These are phyloP conservation scores for Tieghemiomyces parasiticus DNA, from an alignment of 192 early-diverging fungal species.

Conservation along the genomic window DNA sequence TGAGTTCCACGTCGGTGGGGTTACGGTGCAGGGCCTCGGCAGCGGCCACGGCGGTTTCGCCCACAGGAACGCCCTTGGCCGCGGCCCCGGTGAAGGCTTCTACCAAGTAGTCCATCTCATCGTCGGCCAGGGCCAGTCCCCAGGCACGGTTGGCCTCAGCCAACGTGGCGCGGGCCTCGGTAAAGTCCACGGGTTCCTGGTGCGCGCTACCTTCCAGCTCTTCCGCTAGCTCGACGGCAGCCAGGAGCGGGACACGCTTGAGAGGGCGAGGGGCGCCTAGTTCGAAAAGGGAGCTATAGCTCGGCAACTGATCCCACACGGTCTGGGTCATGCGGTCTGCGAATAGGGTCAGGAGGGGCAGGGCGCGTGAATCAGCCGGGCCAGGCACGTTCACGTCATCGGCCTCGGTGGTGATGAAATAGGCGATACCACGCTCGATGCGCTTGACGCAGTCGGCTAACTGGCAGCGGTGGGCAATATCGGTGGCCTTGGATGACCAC, in stretches of 20 bases:
- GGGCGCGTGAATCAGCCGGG: constrained; percentile 29
- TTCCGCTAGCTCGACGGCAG: background rate
- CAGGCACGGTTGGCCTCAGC: constrained; percentile 69
- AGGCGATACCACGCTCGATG: constrained; percentile 82
- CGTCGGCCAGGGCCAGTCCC: constrained; percentile 87
- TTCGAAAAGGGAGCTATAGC: constrained; percentile 49
- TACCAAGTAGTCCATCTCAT: constrained; percentile 94
- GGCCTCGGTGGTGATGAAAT: constrained; percentile 23
- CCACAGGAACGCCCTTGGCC: constrained; percentile 24
- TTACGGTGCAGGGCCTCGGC: constrained; percentile 42
- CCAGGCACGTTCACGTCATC: constrained; percentile 10
- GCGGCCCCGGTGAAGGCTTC: constrained; percentile 48
- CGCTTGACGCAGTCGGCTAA: constrained; percentile 52
- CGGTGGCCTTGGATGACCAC: constrained; percentile 99
- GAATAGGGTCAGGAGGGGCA: constrained; percentile 26
- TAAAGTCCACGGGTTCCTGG: constrained; percentile 15
- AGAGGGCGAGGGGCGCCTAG: constrained; percentile 40
- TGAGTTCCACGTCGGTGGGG: constrained; percentile 97
- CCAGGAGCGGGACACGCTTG: constrained; percentile 40
- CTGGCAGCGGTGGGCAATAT: constrained; percentile 88
- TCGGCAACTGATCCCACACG: constrained; percentile 47
- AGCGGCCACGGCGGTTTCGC: constrained; percentile 6
- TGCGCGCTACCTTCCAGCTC: background rate
- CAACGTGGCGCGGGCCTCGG: constrained; percentile 44
- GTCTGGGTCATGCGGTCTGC: constrained; percentile 96